Conservation (phyloP, 2,329 filamentous ascomycete species). For the Penicillium brevicompactum region DNA sequence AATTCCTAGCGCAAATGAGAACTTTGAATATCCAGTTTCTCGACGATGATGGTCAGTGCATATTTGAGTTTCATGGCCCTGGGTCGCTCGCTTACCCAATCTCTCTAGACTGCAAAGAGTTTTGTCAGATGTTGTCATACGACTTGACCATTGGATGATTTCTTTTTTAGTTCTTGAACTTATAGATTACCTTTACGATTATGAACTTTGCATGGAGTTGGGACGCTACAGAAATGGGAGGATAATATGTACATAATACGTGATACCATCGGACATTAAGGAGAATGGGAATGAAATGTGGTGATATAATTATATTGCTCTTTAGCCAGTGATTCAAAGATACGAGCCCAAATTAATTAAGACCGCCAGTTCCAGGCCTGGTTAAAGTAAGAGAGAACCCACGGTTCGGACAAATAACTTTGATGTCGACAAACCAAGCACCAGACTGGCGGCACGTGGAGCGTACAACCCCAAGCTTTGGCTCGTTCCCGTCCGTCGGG, state of each 20-base stretch:
- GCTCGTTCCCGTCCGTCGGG: background rate
- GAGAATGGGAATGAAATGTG: background rate
- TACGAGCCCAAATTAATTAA: background rate
- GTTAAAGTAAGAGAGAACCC: background rate
- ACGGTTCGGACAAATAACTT: background rate
- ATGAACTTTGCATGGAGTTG: conserved; percentile 21
- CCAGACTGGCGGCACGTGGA: conserved; percentile 19
- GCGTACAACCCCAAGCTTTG: conserved; percentile 9
- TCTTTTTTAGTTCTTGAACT: background rate
- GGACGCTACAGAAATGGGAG: background rate
- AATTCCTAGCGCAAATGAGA: conserved; percentile 44
- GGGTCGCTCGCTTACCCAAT: conserved; percentile 11
- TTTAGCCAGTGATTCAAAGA: too few relatives aligned
- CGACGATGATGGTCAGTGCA: conserved; percentile 39
- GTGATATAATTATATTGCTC: background rate
- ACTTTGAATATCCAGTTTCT: conserved; percentile 41
- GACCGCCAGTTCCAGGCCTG: background rate
- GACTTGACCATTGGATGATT: conserved; percentile 29
- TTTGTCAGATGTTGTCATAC: conserved; percentile 33
- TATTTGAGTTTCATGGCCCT: background rate
- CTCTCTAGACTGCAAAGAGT: conserved; percentile 31
- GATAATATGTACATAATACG: conserved; percentile 4
- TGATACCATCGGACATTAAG: conserved; percentile 3
- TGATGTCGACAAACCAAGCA: conserved; percentile 10
- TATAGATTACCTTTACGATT: background rate